A percentile compares a stretch with the other conserved stretches of the same genome.
phyloP scores from a whole-genome alignment of 768 basidiomycete genomes.

The Macrolepiota albuminosa region DNA sequence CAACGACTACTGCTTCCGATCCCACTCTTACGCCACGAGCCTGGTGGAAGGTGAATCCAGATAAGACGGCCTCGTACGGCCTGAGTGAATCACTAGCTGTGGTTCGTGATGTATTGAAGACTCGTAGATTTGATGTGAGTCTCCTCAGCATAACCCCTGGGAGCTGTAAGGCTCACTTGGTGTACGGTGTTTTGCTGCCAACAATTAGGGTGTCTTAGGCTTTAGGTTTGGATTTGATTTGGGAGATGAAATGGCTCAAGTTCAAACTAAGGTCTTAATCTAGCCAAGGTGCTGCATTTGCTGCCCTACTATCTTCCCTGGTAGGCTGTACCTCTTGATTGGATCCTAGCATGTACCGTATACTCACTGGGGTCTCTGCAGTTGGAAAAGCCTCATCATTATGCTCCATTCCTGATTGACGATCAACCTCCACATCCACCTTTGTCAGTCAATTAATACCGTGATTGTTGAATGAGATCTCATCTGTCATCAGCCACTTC shows the following conservation, averaged over 20 bases:
- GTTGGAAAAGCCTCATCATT: conserved; percentile 38
- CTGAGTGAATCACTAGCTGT: conserved; percentile 51
- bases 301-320: conserved; percentile 63
- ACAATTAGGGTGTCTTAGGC: conserved; percentile 65
- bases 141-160: conserved; percentile 2
- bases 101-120: conserved; percentile 53
- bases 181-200: background rate
- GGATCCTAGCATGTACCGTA: background rate
- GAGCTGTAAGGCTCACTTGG: conserved; percentile 4
- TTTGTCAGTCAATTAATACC: conserved; percentile 40
- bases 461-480: conserved; percentile 3
- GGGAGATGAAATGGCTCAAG: background rate
- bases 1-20: conserved; percentile 35
- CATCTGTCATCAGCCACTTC: conserved; percentile 45
- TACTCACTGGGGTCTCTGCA: conserved; percentile 10
- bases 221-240: conserved; percentile 50
- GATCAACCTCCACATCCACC: conserved; percentile 70
- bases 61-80: conserved; percentile 47
- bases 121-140: conserved; percentile 64
- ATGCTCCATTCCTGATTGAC: conserved; percentile 58
- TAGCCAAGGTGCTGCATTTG: conserved; percentile 79
- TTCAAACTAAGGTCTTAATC: background rate
- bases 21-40: conserved; percentile 54
- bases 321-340: conserved; percentile 33
- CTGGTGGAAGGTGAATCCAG: conserved; percentile 65